These are phyloP conservation scores for Mrakia hoshinonis DNA, from an alignment of 768 basidiomycete genomes.

Conservation along the genomic window DNA sequence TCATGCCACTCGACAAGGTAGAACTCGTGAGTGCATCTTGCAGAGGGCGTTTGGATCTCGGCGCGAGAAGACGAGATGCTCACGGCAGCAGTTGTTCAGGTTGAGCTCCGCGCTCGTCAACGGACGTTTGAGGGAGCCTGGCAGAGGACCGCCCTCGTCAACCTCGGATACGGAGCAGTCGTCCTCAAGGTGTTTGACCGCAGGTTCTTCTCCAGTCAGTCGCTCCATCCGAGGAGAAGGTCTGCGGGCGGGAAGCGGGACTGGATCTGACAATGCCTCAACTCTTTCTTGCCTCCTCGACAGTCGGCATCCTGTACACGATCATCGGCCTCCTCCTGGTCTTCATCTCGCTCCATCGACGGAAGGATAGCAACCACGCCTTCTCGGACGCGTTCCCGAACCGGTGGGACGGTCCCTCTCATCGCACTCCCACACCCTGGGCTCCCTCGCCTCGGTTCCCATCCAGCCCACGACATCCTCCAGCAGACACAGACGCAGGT, in stretches of 20 bases:
- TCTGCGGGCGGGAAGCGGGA: background rate
- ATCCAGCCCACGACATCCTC: background rate
- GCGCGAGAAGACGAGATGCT: background rate
- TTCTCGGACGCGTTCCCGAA: conserved; percentile 58
- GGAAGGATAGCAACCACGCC: conserved; percentile 61
- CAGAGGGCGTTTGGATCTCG: background rate
- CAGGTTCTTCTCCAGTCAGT: conserved; percentile 47
- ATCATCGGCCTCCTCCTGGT: conserved; percentile 54
- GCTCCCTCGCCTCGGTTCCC: background rate
- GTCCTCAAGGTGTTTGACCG: conserved; percentile 70
- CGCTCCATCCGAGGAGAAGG: background rate
- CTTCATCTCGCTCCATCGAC: conserved; percentile 52
- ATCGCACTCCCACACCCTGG: background rate
- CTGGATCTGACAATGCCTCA: conserved; percentile 33
- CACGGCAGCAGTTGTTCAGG: background rate
- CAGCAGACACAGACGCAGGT: no score
- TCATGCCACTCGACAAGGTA: conserved; percentile 12
- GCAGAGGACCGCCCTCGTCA: conserved; percentile 53
- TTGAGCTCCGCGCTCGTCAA: conserved; percentile 8
- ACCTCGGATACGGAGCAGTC: conserved; percentile 63
- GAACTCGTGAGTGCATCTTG: background rate
- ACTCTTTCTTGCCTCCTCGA: background rate
- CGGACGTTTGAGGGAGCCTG: conserved; percentile 23
- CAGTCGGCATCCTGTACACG: conserved; percentile 39
- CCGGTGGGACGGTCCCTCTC: conserved; percentile 26